Base-by-base conservation (phyloP, 495 filamentous ascomycete genomes). In the Aspergillus sclerotiicarbonarius region DNA sequence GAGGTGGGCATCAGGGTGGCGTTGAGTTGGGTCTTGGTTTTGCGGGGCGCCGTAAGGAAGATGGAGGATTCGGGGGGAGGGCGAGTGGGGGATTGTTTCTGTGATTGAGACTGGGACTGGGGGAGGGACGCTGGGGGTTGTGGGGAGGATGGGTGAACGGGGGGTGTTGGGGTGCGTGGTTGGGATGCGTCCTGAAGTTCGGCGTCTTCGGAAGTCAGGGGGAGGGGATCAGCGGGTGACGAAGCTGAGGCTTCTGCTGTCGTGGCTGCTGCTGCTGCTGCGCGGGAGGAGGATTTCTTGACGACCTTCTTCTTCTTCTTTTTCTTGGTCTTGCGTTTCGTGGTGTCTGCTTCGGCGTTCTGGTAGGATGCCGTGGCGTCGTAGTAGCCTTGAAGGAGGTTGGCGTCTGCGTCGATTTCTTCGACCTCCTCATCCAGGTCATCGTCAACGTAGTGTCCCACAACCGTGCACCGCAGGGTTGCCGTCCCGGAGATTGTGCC, bases 1-100 rank as follows among this genome's bases (percentile, higher is more conserved):
- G 89, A 92, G 55, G 81, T 89, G 12, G 94, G 94, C 94, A 99
- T 99, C 4, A 96, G 80, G 43, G 84, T 86, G 63, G 87, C 86
- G 67, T 93, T 92, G 65, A 87, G 76, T 58, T 86, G 84, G 4
- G 81, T 69, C 69, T 81, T 86, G 60, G 72, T 74, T 61, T 71
- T 71, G 62, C 71, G 67, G 8, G 68, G 61, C 2, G 63, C 51
- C 10, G 70, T 57, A 21, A 69, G 71, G 56, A 71, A 65, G 30
- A 75, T 70, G 20, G 67, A 70, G 50, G 47, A 62, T 54, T 51
- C 19, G 16, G 59, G 41, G 41, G 61, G 61, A 18, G 61, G 37
- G 18, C 54, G 10, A 12, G 33, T 3, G 18, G 53, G 51, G 20
- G 15, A 32, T 8, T 39, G 51, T 43, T 32, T 44, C 16, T 57